These are phyloP conservation scores for Cladophialophora yegresii DNA, from an alignment of 2,329 filamentous ascomycete genomes.

Conservation along the genomic window DNA sequence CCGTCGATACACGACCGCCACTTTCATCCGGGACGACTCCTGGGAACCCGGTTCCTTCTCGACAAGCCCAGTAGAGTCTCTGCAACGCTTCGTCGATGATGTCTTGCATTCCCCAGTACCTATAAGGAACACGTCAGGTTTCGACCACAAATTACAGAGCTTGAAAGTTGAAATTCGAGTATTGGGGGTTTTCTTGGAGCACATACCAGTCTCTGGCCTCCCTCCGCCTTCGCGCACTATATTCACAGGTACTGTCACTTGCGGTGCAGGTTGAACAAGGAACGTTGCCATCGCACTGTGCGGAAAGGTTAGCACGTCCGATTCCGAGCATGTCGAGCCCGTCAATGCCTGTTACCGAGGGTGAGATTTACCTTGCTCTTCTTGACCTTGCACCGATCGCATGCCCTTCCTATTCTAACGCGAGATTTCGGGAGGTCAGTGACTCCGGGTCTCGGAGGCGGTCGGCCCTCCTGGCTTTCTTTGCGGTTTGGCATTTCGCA, in stretches of 20 bases:
- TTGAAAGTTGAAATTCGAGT: neutral
- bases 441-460: constrained; percentile 9
- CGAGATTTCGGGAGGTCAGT: constrained; percentile 16
- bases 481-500: constrained; percentile 21
- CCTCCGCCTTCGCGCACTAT: constrained; percentile 29
- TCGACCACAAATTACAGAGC: neutral
- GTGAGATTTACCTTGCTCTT: constrained; percentile 27
- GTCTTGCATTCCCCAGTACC: constrained; percentile 31
- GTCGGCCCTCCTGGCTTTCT: constrained; percentile 16
- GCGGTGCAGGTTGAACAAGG: constrained; percentile 25
- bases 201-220: constrained; percentile 33
- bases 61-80: constrained; percentile 31
- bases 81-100: constrained; percentile 31
- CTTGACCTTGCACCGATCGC: constrained; percentile 32
- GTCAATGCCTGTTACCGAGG: neutral
- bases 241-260: constrained; percentile 30
- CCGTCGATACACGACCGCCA: constrained; percentile 27
- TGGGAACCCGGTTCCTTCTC: constrained; percentile 27
- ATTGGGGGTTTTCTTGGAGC: neutral
- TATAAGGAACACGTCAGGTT: constrained; percentile 6
- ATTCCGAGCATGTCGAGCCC: neutral
- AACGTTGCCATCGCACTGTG: constrained; percentile 28
- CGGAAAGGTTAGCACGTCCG: constrained; percentile 8
- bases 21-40: constrained; percentile 29
- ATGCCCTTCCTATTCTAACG: constrained; percentile 27